Evolutionary conservation across 1,284 basidiomycete species (phyloP), one percentile per base, ranked within the genome.

Genomic region (Rhodotorula sp.): DNA sequence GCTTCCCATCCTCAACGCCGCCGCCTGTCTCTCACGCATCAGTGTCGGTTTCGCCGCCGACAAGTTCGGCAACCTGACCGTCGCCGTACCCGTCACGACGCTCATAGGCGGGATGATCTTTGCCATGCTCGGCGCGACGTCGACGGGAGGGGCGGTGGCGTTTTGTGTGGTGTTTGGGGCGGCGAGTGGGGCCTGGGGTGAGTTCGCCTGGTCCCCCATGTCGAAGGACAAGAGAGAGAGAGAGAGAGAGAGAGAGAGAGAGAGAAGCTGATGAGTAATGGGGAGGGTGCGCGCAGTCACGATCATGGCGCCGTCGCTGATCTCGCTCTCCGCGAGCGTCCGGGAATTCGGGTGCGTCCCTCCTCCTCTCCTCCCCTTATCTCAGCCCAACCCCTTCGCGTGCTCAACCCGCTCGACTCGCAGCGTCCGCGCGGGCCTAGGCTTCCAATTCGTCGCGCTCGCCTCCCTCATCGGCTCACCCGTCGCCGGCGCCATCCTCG

Each of bases 81-180:
- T 59, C n/a, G 57, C 67, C 49, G 55, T 72, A 5, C 59, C 64
- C 20, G 59, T 69, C 22, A 55, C 66, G 0, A 24, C 53, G 8
- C 56, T 63, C 34, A 65, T 59, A 20, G 70, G 64, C 2, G 48
- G 63, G 22, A 63, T 76, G 34, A 66, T 66, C 27, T 74, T 76
- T 32, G 72, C 70, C 9, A 68, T 76, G 62, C 58, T 72, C 13
- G 74, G 72, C 32, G 64, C 67, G 30, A 71, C 67, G 24, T 60
- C 44, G 29, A 65, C 70, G 0, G 62, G 44, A 1, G 66, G 70
- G 0, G 47, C 66, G 20, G 54, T 76, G 49, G 61, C 63, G 15
- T 76, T 72, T 34, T 59, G 53, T 22, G 51, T 74, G 1, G 44
- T 76, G 20, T 76, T 66, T 22, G 74, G 74, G 2, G 63, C 67